Evolutionary conservation across 768 basidiomycete genomes (phyloP).

Genomic region (Mycena polygramma): DNA sequence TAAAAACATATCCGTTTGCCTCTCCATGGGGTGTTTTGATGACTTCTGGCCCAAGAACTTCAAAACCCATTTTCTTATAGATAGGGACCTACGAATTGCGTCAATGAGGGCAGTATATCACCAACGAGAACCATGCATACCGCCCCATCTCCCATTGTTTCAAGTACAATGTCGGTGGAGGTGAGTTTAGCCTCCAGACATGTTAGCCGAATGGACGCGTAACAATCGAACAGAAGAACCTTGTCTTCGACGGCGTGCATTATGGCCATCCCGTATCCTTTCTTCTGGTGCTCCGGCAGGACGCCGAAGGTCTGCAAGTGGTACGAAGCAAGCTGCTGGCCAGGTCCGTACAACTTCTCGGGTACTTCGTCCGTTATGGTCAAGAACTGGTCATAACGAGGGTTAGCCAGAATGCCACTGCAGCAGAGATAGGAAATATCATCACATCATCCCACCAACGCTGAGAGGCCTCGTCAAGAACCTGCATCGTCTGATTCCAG

Average conservation of each 20-base stretch:
- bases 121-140: not conserved
- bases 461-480: slow-evolving; percentile 40
- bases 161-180: slow-evolving; percentile 2
- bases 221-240: slow-evolving; percentile 29
- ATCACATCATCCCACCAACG: slow-evolving; percentile 45
- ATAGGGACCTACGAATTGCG: not conserved
- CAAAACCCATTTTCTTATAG: slow-evolving; percentile 7
- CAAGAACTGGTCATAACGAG: slow-evolving; percentile 38
- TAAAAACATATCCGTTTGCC: slow-evolving; percentile 11
- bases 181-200: slow-evolving; percentile 8
- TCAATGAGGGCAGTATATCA: too few relatives aligned
- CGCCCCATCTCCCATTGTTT: not conserved
- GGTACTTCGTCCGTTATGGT: slow-evolving; percentile 38
- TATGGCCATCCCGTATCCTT: slow-evolving; percentile 46
- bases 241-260: slow-evolving; percentile 42
- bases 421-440: slow-evolving; percentile 38
- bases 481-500: slow-evolving; percentile 44
- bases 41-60: slow-evolving; percentile 2
- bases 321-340: slow-evolving; percentile 43
- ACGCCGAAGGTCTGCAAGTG: slow-evolving; percentile 48
- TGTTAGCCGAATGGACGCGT: not conserved
- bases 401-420: not conserved
- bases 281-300: slow-evolving; percentile 45
- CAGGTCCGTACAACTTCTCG: slow-evolving; percentile 37
- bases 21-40: not conserved